These are phyloP conservation scores for Fusarium nurragi DNA, from an alignment of 2,329 filamentous ascomycete genomes.

Conservation along the genomic window DNA sequence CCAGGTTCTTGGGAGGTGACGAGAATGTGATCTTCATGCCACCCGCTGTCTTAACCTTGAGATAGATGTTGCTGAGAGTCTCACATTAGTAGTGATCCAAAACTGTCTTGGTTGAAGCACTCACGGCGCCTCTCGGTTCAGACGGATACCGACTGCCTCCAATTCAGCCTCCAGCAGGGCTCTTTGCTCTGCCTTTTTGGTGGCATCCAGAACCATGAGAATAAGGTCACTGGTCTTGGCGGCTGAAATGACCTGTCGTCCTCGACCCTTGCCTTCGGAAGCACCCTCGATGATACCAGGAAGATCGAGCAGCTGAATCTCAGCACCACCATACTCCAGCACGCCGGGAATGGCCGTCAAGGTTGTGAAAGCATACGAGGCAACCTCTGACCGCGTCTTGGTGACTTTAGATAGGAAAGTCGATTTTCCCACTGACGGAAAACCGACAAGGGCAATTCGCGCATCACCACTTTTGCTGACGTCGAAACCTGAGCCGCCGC, in stretches of 20 bases:
- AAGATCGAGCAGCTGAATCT: slow-evolving; percentile 97
- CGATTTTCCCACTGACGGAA: slow-evolving; percentile 98
- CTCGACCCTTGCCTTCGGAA: slow-evolving; percentile 92
- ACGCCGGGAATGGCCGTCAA: slow-evolving; percentile 97
- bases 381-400: slow-evolving; percentile 95
- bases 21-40: slow-evolving; percentile 99
- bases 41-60: slow-evolving; percentile 94
- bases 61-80: slow-evolving; percentile 83
- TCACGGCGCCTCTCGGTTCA: slow-evolving; percentile 91
- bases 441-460: slow-evolving; percentile 96
- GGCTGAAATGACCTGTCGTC: slow-evolving; percentile 94
- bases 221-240: slow-evolving; percentile 98
- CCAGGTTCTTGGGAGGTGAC: slow-evolving; percentile 84
- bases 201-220: slow-evolving; percentile 96
- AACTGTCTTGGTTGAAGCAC: slow-evolving; percentile 44
- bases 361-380: slow-evolving; percentile 96
- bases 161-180: slow-evolving; percentile 89
- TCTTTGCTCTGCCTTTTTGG: slow-evolving; percentile 93
- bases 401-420: slow-evolving; percentile 99
- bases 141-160: slow-evolving; percentile 91
- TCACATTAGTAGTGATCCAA: slow-evolving; percentile 23
- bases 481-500: slow-evolving; percentile 86
- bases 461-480: slow-evolving; percentile 97
- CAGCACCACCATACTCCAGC: slow-evolving; percentile 95
- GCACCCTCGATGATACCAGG: slow-evolving; percentile 99